Evolutionary conservation across 305 asterid genomes (phyloP).

Genomic region (Fraxinus dipetala): DNA sequence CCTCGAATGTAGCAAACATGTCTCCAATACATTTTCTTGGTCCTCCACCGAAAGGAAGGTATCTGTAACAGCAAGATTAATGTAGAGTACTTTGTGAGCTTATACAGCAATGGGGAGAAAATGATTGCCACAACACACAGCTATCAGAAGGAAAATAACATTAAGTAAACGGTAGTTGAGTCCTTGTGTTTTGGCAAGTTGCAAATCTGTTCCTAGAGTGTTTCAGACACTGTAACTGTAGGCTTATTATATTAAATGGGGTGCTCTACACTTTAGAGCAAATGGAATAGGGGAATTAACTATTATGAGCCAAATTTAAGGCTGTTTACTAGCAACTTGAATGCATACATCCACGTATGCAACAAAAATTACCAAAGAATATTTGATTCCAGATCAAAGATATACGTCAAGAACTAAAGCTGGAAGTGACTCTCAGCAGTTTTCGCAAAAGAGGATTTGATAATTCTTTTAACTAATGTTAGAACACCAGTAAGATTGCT

Average conservation of each 20-base stretch:
- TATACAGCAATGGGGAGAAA: neutral
- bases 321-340: neutral
- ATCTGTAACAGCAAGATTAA: conserved; percentile 47
- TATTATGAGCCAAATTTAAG: neutral
- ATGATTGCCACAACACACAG: neutral
- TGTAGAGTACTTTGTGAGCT: conserved; percentile 15
- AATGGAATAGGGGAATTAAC: neutral
- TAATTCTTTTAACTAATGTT: neutral
- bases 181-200: neutral
- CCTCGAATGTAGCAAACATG: conserved; percentile 98
- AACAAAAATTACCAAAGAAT: neutral
- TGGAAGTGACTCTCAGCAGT: neutral
- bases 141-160: conserved; percentile 1
- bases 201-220: neutral
- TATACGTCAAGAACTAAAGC: neutral
- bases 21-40: conserved; percentile 97
- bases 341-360: neutral
- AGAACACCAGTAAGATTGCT: neutral
- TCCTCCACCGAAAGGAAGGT: conserved; percentile 98
- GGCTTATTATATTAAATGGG: neutral
- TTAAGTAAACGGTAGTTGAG: neutral
- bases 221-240: neutral
- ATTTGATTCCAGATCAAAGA: neutral
- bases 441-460: neutral
- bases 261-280: neutral